phyloP scores from a whole-genome alignment of 148 eudicot species.

The Hydrangea macrophylla region DNA sequence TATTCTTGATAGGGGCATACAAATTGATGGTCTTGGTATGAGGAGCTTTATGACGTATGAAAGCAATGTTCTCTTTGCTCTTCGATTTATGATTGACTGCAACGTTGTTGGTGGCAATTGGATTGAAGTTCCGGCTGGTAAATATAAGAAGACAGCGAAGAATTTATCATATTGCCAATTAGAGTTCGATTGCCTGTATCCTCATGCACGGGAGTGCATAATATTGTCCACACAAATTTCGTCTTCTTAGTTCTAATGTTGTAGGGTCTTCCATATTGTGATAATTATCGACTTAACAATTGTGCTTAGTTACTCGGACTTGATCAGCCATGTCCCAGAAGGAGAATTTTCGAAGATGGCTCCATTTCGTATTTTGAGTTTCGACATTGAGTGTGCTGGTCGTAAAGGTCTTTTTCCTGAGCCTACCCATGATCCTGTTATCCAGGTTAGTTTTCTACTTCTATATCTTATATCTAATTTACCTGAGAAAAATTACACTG shows the following conservation, averaged over 20 bases:
- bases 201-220: conserved; percentile 23
- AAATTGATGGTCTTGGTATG: conserved; percentile 86
- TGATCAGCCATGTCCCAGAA: conserved; percentile 89
- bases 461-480: neutral
- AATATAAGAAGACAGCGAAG: conserved; percentile 56
- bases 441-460: conserved; percentile 54
- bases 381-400: conserved; percentile 99
- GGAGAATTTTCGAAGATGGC: conserved; percentile 97
- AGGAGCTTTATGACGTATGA: conserved; percentile 91
- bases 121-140: conserved; percentile 83
- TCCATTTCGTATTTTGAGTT: conserved; percentile 94
- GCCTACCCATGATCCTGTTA: conserved; percentile 92
- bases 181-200: conserved; percentile 97
- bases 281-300: conserved; percentile 27
- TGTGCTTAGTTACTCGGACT: conserved; percentile 57
- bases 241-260: conserved; percentile 8
- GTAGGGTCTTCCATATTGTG: neutral
- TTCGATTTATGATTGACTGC: conserved; percentile 98
- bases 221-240: neutral
- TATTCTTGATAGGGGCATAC: conserved; percentile 90
- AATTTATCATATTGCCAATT: conserved; percentile 78
- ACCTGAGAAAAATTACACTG: neutral
- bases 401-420: conserved; percentile 97
- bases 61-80: conserved; percentile 90
- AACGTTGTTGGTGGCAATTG: conserved; percentile 94